Percentiles rank a stretch among this genome's conserved stretches.
These are phyloP conservation scores for Neurospora sp. DNA, from an alignment of 495 filamentous ascomycete genomes.

Conservation along the genomic window DNA sequence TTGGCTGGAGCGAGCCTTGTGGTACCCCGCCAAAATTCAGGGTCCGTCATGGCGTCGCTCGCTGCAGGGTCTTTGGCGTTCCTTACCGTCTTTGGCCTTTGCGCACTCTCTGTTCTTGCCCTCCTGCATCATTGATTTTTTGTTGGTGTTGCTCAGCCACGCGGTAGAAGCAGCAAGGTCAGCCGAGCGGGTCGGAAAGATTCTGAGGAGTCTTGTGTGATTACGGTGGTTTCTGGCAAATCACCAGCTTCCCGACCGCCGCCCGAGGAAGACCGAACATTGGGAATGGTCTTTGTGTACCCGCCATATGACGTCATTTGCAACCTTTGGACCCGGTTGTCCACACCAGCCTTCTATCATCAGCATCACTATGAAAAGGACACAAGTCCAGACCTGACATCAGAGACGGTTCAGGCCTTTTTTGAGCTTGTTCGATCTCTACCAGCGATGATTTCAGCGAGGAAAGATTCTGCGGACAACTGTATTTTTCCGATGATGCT, in stretches of 20 bases:
- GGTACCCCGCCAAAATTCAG: constrained; percentile 6
- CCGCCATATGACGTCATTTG: neutral
- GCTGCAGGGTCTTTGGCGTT: constrained; percentile 7
- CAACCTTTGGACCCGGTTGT: neutral
- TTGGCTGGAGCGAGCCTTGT: constrained; percentile 3
- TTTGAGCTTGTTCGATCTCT: neutral
- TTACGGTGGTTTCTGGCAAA: neutral
- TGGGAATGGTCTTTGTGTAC: neutral
- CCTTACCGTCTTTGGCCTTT: neutral
- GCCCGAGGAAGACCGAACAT: neutral
- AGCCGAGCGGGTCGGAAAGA: neutral
- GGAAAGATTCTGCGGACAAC: neutral
- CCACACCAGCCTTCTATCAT: neutral
- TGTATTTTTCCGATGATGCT: neutral
- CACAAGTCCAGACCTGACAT: neutral
- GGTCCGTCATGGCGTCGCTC: constrained; percentile 9
- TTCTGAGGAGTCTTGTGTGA: neutral
- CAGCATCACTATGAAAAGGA: neutral
- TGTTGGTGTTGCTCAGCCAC: neutral
- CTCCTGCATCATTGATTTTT: neutral
- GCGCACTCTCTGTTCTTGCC: neutral
- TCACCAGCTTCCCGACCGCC: neutral
- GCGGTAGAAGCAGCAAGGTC: neutral
- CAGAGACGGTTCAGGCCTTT: neutral
- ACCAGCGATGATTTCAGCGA: neutral